These are phyloP conservation scores for Turritis glabra DNA, from an alignment of 345 rosid genomes.

Conservation along the genomic window DNA sequence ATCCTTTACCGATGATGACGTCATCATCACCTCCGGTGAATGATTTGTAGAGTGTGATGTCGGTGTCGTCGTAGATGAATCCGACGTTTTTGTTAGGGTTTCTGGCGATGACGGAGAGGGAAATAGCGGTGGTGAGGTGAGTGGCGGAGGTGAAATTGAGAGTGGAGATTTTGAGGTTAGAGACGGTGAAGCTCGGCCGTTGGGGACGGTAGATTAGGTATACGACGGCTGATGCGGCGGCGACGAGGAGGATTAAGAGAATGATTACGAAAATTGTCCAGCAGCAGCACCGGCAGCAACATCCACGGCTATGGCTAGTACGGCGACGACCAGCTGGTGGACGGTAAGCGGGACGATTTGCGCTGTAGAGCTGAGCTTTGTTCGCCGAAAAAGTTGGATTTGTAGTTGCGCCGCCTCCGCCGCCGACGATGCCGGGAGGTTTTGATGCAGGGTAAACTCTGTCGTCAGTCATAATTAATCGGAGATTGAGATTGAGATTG, in stretches of 20 bases:
- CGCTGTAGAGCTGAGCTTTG: slow-evolving; percentile 71
- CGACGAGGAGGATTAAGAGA: slow-evolving; percentile 52
- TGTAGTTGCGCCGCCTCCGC: slow-evolving; percentile 8
- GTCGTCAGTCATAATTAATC: slow-evolving; percentile 60
- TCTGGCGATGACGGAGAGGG: slow-evolving; percentile 60
- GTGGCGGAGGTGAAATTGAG: slow-evolving; percentile 58
- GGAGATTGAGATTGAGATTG: background rate
- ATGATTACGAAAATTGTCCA: slow-evolving; percentile 52
- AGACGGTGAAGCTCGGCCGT: slow-evolving; percentile 64
- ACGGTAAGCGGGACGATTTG: slow-evolving; percentile 73
- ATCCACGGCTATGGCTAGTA: slow-evolving; percentile 45
- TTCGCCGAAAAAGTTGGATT: slow-evolving; percentile 62
- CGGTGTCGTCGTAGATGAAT: slow-evolving; percentile 51
- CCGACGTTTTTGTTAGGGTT: slow-evolving; percentile 83
- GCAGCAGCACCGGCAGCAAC: slow-evolving; percentile 66
- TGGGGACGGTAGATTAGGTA: slow-evolving; percentile 83
- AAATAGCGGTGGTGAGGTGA: slow-evolving; percentile 54
- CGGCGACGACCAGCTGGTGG: slow-evolving; percentile 58
- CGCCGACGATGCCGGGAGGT: slow-evolving; percentile 40
- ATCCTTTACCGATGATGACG: slow-evolving; percentile 57
- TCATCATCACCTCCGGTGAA: slow-evolving; percentile 40
- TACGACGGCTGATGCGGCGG: slow-evolving; percentile 51
- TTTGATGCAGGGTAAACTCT: slow-evolving; percentile 63
- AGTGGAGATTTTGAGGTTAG: slow-evolving; percentile 57
- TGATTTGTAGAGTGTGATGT: slow-evolving; percentile 42